A percentile compares a stretch with the other conserved stretches of the same genome.
These are phyloP conservation scores for Cenchrus americanus DNA, from an alignment of 176 grass and related monocot species.

Conservation along the genomic window DNA sequence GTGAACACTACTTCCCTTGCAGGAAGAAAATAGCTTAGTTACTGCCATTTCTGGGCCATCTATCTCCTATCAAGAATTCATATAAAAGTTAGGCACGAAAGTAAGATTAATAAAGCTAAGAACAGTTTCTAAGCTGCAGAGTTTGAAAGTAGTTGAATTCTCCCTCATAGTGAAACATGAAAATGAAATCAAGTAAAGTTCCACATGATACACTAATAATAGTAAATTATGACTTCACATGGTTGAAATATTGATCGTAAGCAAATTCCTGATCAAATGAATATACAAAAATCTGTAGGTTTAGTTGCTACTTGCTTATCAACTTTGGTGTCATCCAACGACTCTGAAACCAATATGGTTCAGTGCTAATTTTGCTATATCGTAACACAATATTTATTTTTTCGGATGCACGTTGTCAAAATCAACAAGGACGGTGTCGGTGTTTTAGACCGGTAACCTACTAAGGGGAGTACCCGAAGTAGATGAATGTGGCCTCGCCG, in stretches of 20 bases:
- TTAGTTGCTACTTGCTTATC: slow-evolving; percentile 1
- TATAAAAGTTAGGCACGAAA: slow-evolving; percentile 14
- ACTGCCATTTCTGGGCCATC: slow-evolving; percentile 94
- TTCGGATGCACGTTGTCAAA: slow-evolving; percentile 5
- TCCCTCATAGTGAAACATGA: neutral
- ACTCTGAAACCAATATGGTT: neutral
- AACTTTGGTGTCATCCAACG: slow-evolving; percentile 2
- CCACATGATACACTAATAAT: neutral
- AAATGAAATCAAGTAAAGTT: neutral
- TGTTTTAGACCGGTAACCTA: no score
- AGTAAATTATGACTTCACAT: slow-evolving; percentile 18
- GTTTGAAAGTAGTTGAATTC: slow-evolving; percentile 15
- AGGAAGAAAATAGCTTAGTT: slow-evolving; percentile 89
- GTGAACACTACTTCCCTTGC: slow-evolving; percentile 53
- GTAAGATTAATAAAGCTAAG: neutral
- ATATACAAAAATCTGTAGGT: neutral
- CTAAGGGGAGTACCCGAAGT: no score
- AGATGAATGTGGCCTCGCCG: no score
- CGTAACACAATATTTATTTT: slow-evolving; percentile 17
- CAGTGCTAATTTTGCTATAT: neutral
- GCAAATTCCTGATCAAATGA: neutral
- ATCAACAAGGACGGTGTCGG: slow-evolving; percentile 1
- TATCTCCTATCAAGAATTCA: slow-evolving; percentile 58
- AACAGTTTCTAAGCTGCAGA: neutral
- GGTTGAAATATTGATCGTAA: neutral